These are phyloP conservation scores for Aspergillus sp. DNA, from an alignment of 2,329 filamentous ascomycete genomes.

Conservation along the genomic window DNA sequence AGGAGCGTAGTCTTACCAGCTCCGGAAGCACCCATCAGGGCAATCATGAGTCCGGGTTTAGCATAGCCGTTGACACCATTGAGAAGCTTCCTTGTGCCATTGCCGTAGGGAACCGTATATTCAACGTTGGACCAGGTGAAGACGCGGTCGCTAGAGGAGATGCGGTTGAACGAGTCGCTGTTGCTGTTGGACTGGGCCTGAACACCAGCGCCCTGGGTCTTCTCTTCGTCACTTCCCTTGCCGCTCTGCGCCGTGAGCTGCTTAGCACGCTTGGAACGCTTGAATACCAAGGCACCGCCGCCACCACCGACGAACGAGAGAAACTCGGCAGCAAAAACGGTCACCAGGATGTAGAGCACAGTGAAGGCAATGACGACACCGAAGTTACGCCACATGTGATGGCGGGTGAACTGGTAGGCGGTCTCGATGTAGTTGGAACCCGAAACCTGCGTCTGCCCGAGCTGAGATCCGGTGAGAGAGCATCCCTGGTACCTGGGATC, in stretches of 20 bases:
- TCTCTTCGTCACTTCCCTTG: conserved; percentile 60
- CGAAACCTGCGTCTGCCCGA: conserved; percentile 53
- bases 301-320: conserved; percentile 64
- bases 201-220: conserved; percentile 39
- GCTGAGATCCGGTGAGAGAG: conserved; percentile 58
- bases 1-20: conserved; percentile 83
- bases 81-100: conserved; percentile 62
- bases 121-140: conserved; percentile 73
- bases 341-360: conserved; percentile 71
- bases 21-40: conserved; percentile 77
- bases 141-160: conserved; percentile 61
- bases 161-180: conserved; percentile 39
- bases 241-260: conserved; percentile 50
- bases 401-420: conserved; percentile 59
- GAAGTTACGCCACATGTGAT: conserved; percentile 71
- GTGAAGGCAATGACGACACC: conserved; percentile 75
- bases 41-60: conserved; percentile 77
- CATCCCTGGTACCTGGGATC: conserved; percentile 64
- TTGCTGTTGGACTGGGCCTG: conserved; percentile 28
- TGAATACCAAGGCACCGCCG: conserved; percentile 71
- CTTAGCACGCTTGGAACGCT: conserved; percentile 65
- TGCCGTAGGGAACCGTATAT: conserved; percentile 71
- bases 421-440: conserved; percentile 58
- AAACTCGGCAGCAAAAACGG: conserved; percentile 68
- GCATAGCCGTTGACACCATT: conserved; percentile 74